Conservation (phyloP, 2,329 filamentous ascomycete species). For the Ophiostoma angusticollis region DNA sequence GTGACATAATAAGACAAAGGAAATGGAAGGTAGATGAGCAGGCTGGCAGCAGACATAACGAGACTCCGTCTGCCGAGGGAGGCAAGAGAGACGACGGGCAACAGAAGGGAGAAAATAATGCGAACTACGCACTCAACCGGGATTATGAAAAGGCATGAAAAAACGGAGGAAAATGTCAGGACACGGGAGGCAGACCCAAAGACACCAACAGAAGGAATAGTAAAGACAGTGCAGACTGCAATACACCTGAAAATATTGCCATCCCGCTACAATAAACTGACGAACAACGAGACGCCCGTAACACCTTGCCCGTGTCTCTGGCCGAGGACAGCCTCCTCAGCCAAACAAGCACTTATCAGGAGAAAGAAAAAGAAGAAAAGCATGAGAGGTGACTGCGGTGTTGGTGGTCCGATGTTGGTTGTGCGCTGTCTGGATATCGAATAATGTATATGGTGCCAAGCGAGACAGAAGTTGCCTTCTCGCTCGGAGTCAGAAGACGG, state of each 20-base stretch:
- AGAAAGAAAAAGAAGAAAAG: slow-evolving; percentile 9
- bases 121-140: background rate
- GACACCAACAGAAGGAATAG: too few species aligned
- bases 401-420: too few species aligned
- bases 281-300: slow-evolving; percentile 24
- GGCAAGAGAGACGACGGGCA: background rate
- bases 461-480: background rate
- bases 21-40: slow-evolving; percentile 4
- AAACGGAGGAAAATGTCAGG: too few species aligned
- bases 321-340: slow-evolving; percentile 1
- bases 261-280: background rate
- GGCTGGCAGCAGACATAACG: too few species aligned
- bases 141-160: too few species aligned
- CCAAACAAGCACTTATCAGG: too few species aligned
- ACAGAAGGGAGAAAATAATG: background rate
- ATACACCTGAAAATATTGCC: background rate
- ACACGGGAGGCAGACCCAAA: too few species aligned
- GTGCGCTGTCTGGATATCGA: too few species aligned
- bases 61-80: too few species aligned
- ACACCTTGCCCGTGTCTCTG: slow-evolving; percentile 25
- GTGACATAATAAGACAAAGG: slow-evolving; percentile 14
- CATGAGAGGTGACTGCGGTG: too few species aligned
- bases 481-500: background rate
- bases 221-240: background rate
- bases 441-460: too few species aligned